Evolutionary conservation across 352 stramenopile genomes (phyloP).

Genomic region (Phytophthora macrochlamydospora): DNA sequence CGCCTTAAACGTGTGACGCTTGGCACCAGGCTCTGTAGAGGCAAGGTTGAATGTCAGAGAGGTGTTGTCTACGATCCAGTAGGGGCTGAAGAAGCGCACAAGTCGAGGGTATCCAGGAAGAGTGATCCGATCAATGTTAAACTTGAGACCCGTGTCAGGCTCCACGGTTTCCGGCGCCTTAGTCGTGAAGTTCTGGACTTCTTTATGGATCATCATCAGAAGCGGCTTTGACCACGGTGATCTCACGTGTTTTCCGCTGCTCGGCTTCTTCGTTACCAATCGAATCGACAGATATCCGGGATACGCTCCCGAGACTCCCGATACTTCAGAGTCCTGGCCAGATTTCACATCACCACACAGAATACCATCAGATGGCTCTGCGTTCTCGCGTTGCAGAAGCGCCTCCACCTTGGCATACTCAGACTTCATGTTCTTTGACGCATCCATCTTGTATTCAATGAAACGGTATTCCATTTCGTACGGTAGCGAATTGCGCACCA

Average conservation of each 20-base stretch:
- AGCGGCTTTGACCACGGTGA: slow-evolving; percentile 85
- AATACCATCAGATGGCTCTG: slow-evolving; percentile 40
- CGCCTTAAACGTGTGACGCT: slow-evolving; percentile 46
- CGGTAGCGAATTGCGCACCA: slow-evolving; percentile 86
- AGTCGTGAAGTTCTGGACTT: slow-evolving; percentile 79
- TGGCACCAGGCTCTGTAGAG: slow-evolving; percentile 59
- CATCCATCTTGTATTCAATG: slow-evolving; percentile 78
- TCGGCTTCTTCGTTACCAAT: slow-evolving; percentile 46
- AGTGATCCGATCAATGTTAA: slow-evolving; percentile 80
- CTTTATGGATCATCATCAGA: slow-evolving; percentile 82
- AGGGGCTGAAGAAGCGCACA: slow-evolving; percentile 81
- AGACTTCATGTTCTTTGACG: slow-evolving; percentile 47
- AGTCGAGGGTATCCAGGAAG: slow-evolving; percentile 70
- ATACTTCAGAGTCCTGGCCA: slow-evolving; percentile 76
- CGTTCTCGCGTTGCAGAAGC: slow-evolving; percentile 45
- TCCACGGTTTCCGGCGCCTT: slow-evolving; percentile 52
- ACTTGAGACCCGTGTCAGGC: slow-evolving; percentile 53
- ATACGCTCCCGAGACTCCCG: slow-evolving; percentile 67
- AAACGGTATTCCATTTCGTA: slow-evolving; percentile 88
- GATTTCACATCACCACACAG: slow-evolving; percentile 63
- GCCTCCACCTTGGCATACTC: slow-evolving; percentile 72
- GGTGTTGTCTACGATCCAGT: slow-evolving; percentile 89
- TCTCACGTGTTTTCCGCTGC: slow-evolving; percentile 31
- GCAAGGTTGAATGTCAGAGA: slow-evolving; percentile 69
- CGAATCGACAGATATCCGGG: slow-evolving; percentile 81